Percentiles rank a stretch among this genome's conserved stretches.
Conservation (phyloP, 495 filamentous ascomycete genomes). For the Lepraria neglecta region DNA sequence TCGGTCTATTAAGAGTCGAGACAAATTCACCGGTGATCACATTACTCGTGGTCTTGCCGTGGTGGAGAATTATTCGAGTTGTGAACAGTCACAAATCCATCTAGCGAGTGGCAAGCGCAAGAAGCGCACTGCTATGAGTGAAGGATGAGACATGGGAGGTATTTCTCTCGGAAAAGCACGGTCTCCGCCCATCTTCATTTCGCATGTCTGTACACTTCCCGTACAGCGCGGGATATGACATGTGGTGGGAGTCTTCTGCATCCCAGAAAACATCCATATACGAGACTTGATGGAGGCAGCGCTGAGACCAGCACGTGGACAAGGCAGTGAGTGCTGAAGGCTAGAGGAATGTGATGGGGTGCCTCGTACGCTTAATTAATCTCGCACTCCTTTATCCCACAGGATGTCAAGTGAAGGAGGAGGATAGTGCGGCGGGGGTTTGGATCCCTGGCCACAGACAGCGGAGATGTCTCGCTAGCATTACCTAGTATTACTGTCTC, state of each 20-base stretch:
- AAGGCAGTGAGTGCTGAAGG: not conserved
- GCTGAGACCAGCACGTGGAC: not conserved
- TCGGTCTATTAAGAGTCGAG: not conserved
- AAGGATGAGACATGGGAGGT: not conserved
- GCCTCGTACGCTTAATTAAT: not conserved
- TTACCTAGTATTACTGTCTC: conserved; percentile 2
- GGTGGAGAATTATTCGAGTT: not conserved
- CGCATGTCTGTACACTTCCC: not conserved
- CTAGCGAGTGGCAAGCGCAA: not conserved
- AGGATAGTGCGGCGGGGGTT: conserved; percentile 1
- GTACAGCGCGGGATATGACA: not conserved
- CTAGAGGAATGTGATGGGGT: not conserved
- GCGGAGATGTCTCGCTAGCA: not conserved
- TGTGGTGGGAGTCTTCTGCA: too few relatives aligned
- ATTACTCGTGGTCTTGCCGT: not conserved
- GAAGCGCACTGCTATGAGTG: not conserved
- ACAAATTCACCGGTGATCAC: not conserved
- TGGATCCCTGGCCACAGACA: not conserved
- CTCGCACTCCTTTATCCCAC: not conserved
- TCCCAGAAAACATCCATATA: not conserved
- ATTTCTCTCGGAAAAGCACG: not conserved
- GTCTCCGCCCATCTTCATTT: not conserved
- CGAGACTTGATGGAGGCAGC: too few relatives aligned
- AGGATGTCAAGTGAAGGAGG: not conserved
- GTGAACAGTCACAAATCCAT: not conserved